Evolutionary conservation across 1,139 yeast species (phyloP), one percentile per base, ranked within the genome.

Genomic region (Dujonia santamariae): DNA sequence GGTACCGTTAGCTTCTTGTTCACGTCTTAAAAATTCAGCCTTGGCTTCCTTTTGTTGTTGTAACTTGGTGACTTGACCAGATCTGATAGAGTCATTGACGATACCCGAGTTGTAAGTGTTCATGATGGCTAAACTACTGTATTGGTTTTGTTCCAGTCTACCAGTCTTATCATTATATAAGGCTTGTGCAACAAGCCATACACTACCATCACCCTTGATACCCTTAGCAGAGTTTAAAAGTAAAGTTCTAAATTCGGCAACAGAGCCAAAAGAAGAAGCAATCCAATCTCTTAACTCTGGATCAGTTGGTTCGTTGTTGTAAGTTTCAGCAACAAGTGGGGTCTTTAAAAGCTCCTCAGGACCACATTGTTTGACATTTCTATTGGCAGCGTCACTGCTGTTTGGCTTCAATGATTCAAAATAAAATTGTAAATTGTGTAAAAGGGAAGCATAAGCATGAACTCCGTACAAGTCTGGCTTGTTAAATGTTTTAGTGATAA

Each of bases 91-190:
- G 47, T 73, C 78, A 45, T 72, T 75, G 28, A 86, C 84, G 13
- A 78, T 67, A 7, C 92, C 92, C 7, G 81, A 74, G 48, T 82
- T 81, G 54, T 82, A 84, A n/a, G 92, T 83, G 61, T 83, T 84
- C 36, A 83, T 63, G n/a, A 84, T 61, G 28, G 76, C 78, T 47
- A 83, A 63, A 22, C 70, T 65, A 38, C 67, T 68, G 45, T 56
- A 75, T 58, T 3, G 59, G 53, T 26, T 51, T 60, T 19, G 54
- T 12, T 54, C 41, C 37, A 58, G 53, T 7, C 32, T 30, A 12
- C 35, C 40, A 28, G 41, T 37, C 13, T 48, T 47, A 25, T 37
- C 43, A 12, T 46, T 14, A 51, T 46, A 53, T 29, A 60, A 58
- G 32, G 76, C 69, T 47, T 76, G 77, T 2, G 84, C 84, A n/a